Evolutionary conservation across 1,139 yeast species (phyloP), one percentile per base, ranked within the genome.

Genomic region (Scheffersomyces cryptocercus): DNA sequence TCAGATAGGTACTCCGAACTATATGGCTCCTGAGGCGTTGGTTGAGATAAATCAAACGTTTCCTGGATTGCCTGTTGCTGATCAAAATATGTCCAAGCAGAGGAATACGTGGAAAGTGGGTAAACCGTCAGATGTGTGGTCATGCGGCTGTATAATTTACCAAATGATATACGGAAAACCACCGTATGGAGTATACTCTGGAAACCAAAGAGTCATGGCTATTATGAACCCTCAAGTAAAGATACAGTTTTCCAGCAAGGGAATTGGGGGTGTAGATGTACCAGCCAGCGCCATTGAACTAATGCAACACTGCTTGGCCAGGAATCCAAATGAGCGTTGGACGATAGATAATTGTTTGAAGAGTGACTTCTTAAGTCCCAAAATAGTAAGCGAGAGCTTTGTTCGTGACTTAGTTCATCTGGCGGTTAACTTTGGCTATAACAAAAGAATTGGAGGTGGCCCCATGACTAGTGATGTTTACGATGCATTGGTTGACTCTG

Each of bases 11-110:
- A 93, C 99, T 0, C 97, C 97, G 2, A 89, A 88, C 62, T 93
- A 93, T 62, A 93, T 93, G 99, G 97, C 99, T 0, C 99, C 99
- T 0, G 99, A 93, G 62, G 89, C 98, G 0, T 70, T 91, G 44
- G 75, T 85, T 36, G 96, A 85, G 61, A 80, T 81, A 42, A 75
- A 64, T 46, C 72, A 67, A 45, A 48, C 62, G 1, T 55, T 59
- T 35, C 67, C 70, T 3, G 65, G 65, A 11, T 46, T 62, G 34
- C 55, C 62, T 7, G 39, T 49, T 10, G 20, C 44, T n/a, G 45
- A 39, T 4, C 37, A 32, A 8, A 36, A 38, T 9, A n/a, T 28
- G 28, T 30, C 44, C 16, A 38, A 44, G 26, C 62, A 56, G 24
- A 65, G 62, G 30, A 69, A 77, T 47, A 82, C 85, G 43, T 86